Percentiles rank a stretch among this genome's conserved stretches.
Conservation (phyloP, 352 stramenopile species). For the Phytophthora citrophthora region DNA sequence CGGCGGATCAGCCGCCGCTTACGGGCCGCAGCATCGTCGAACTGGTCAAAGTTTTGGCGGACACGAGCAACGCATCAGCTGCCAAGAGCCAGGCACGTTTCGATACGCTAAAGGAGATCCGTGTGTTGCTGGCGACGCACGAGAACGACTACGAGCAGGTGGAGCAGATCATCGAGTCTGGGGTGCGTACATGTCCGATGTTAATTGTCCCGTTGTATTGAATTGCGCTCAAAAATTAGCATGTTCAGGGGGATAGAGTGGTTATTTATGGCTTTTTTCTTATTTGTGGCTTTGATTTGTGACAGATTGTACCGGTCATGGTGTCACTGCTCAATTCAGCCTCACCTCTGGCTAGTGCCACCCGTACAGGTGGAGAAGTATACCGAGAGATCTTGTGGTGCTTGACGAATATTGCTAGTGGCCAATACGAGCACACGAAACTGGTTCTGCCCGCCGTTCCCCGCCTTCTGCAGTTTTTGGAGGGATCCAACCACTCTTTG, state of each 20-base stretch:
- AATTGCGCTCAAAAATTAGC: background rate
- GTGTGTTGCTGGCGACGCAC: slow-evolving; percentile 58
- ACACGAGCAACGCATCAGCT: slow-evolving; percentile 43
- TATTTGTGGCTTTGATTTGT: slow-evolving; percentile 24
- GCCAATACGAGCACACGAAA: slow-evolving; percentile 86
- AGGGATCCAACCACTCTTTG: slow-evolving; percentile 59
- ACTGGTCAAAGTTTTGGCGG: slow-evolving; percentile 53
- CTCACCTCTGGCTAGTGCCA: slow-evolving; percentile 67
- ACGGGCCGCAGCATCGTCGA: slow-evolving; percentile 63
- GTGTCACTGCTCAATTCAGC: slow-evolving; percentile 71
- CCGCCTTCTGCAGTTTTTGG: slow-evolving; percentile 75
- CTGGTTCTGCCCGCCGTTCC: slow-evolving; percentile 77
- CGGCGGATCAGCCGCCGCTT: slow-evolving; percentile 46
- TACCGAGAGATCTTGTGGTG: slow-evolving; percentile 86
- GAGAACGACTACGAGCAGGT: slow-evolving; percentile 75
- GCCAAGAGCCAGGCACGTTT: slow-evolving; percentile 67
- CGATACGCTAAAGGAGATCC: slow-evolving; percentile 75
- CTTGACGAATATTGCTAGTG: slow-evolving; percentile 84
- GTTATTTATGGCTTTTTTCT: slow-evolving; percentile 1
- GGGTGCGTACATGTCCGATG: slow-evolving; percentile 44
- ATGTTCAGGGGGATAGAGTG: slow-evolving; percentile 1
- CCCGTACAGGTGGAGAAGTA: slow-evolving; percentile 68
- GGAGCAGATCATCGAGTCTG: slow-evolving; percentile 80
- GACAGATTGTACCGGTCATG: slow-evolving; percentile 75
- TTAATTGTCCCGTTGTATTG: slow-evolving; percentile 8